Conservation (phyloP, 192 early-diverging fungal species). For the Dissophora ornata region DNA sequence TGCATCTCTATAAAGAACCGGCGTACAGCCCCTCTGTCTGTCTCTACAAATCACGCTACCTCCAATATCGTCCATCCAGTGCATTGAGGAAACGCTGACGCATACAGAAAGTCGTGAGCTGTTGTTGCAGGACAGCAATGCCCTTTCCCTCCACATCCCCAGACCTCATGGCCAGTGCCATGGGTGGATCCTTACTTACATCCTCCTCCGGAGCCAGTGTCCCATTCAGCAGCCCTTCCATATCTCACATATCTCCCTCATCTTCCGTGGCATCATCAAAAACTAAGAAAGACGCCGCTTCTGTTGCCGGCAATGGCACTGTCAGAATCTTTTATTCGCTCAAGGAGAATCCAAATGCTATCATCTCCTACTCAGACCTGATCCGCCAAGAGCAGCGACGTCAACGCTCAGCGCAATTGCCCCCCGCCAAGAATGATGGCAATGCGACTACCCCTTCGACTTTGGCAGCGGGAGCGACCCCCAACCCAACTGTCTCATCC, state of each 20-base stretch:
- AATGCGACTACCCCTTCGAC: background rate
- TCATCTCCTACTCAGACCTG: conserved; percentile 46
- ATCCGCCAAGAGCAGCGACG: conserved; percentile 38
- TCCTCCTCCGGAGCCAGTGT: background rate
- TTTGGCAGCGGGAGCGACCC: background rate
- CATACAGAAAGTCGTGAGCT: background rate
- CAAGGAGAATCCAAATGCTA: conserved; percentile 45
- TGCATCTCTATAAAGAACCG: too few relatives aligned
- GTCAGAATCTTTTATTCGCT: conserved; percentile 43
- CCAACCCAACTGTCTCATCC: background rate
- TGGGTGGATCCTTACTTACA: conserved; percentile 16
- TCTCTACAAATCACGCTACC: too few relatives aligned
- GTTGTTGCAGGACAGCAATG: conserved; percentile 15
- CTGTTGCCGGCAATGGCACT: background rate
- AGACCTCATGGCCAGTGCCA: conserved; percentile 40
- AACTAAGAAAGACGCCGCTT: background rate
- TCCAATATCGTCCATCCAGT: too few relatives aligned
- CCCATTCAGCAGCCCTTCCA: background rate
- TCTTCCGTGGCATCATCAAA: background rate
- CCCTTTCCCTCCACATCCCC: conserved; percentile 27
- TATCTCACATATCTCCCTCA: too few relatives aligned
- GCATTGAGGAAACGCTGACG: conserved; percentile 2
- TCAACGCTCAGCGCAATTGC: conserved; percentile 2
- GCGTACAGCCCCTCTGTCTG: too few relatives aligned
- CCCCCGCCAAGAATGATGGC: conserved; percentile 13